A percentile compares a stretch with the other conserved stretches of the same genome.
Evolutionary conservation across 2,329 filamentous ascomycete species (phyloP).

Genomic region (Neurospora crassa): DNA sequence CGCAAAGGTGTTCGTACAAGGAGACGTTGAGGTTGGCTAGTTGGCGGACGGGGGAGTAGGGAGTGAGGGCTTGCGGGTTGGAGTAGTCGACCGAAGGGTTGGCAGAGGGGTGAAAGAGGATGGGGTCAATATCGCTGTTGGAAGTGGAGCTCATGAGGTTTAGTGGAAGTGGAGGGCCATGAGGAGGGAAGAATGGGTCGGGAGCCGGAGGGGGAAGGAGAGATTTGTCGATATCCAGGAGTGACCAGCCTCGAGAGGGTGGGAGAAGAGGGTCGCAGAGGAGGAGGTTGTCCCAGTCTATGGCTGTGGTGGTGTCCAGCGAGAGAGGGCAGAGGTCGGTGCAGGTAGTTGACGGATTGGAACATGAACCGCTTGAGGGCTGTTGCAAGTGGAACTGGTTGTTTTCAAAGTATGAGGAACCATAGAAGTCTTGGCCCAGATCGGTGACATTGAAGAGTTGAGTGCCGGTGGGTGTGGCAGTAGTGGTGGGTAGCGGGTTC

Average conservation of each 20-base stretch:
- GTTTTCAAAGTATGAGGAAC: not conserved
- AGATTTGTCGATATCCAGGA: not conserved
- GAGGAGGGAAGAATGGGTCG: not conserved
- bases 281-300: not conserved
- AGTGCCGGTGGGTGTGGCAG: not conserved
- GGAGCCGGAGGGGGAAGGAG: not conserved
- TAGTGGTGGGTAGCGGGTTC: not conserved
- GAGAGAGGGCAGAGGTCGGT: not conserved
- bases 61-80: not conserved
- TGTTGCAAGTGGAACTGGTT: not conserved
- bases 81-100: not conserved
- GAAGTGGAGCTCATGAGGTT: not conserved
- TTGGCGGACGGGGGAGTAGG: not conserved
- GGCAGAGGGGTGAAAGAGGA: not conserved
- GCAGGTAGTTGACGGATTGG: not conserved
- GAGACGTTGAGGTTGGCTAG: constrained; percentile 5
- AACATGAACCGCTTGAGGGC: not conserved
- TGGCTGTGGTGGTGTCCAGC: not conserved
- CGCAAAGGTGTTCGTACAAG: constrained; percentile 4
- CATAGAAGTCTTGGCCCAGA: not conserved
- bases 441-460: not conserved
- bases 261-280: not conserved
- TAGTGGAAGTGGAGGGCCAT: not conserved
- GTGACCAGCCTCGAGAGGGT: not conserved
- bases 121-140: not conserved